Percentiles rank a stretch among this genome's conserved stretches.
Conservation (phyloP, 2,329 filamentous ascomycete genomes). For the Diaporthe sp. region DNA sequence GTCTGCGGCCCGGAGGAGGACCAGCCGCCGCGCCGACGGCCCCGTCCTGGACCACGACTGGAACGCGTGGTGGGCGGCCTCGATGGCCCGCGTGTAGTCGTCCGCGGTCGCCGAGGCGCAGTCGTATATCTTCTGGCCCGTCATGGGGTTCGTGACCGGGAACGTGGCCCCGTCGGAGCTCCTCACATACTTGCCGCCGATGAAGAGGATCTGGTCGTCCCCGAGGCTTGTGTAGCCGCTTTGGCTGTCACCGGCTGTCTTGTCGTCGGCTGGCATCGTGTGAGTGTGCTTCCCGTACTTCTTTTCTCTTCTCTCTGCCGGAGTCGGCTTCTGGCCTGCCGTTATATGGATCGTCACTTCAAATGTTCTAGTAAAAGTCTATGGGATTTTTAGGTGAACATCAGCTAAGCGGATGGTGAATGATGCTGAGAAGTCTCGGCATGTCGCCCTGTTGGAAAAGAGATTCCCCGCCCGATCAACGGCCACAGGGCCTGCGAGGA, state of each 20-base stretch:
- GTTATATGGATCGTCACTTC: background rate
- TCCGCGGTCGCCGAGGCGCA: slow-evolving; percentile 65
- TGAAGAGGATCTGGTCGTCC: slow-evolving; percentile 36
- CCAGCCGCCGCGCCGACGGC: slow-evolving; percentile 65
- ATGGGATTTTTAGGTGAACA: background rate
- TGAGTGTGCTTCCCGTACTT: background rate
- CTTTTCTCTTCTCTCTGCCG: background rate
- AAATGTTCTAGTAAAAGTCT: background rate
- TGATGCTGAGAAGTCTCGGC: background rate
- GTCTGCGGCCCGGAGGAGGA: slow-evolving; percentile 71
- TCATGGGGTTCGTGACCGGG: slow-evolving; percentile 44
- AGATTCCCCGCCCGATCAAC: slow-evolving; percentile 24
- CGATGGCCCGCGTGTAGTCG: slow-evolving; percentile 61
- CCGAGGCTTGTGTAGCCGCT: background rate
- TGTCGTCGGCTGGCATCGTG: background rate
- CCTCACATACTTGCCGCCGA: slow-evolving; percentile 39
- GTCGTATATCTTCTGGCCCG: slow-evolving; percentile 60
- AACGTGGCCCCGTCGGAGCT: slow-evolving; percentile 41
- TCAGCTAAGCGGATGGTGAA: background rate
- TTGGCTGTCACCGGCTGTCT: background rate
- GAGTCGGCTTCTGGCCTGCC: background rate
- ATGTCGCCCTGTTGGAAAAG: slow-evolving; percentile 10
- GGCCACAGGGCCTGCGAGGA: background rate
- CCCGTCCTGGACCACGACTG: slow-evolving; percentile 69
- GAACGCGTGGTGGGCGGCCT: slow-evolving; percentile 66